Conservation (phyloP, 768 basidiomycete species). For the Termitomyces titanicus region DNA sequence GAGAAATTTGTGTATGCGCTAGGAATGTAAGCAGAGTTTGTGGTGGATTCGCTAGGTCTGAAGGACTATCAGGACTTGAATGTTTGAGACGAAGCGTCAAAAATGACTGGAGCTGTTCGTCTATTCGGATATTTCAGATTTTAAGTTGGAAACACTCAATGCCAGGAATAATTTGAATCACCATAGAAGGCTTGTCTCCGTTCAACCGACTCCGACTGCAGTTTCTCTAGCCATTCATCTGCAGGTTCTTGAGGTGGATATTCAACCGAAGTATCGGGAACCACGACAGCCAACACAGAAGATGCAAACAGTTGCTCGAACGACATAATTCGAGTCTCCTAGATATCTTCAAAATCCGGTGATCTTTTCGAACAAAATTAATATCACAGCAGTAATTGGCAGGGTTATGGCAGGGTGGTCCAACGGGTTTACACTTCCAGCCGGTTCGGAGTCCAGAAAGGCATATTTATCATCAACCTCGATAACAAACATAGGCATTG, state of each 20-base stretch:
- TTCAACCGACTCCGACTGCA: conserved; percentile 42
- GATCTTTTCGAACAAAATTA: background rate
- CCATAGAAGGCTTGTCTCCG: conserved; percentile 75
- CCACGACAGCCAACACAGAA: conserved; percentile 54
- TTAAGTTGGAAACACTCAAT: conserved; percentile 10
- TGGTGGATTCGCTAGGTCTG: conserved; percentile 38
- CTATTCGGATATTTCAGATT: conserved; percentile 30
- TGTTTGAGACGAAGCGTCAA: conserved; percentile 58
- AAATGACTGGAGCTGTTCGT: conserved; percentile 52
- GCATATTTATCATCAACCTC: background rate
- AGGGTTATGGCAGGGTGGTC: background rate
- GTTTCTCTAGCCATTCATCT: conserved; percentile 54
- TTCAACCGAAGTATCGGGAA: conserved; percentile 61
- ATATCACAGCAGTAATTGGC: background rate
- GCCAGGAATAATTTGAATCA: conserved; percentile 27
- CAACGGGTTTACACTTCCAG: background rate
- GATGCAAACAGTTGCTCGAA: conserved; percentile 64
- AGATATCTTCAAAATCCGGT: background rate
- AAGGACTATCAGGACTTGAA: conserved; percentile 35
- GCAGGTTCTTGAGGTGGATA: conserved; percentile 46
- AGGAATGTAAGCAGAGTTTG: conserved; percentile 55
- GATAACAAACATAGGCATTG: background rate
- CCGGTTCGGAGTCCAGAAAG: background rate
- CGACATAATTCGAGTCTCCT: conserved; percentile 24
- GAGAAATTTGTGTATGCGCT: conserved; percentile 68